phyloP scores from a whole-genome alignment of 805 yeast genomes.

The Yamadazyma takamatsuzukensis region DNA sequence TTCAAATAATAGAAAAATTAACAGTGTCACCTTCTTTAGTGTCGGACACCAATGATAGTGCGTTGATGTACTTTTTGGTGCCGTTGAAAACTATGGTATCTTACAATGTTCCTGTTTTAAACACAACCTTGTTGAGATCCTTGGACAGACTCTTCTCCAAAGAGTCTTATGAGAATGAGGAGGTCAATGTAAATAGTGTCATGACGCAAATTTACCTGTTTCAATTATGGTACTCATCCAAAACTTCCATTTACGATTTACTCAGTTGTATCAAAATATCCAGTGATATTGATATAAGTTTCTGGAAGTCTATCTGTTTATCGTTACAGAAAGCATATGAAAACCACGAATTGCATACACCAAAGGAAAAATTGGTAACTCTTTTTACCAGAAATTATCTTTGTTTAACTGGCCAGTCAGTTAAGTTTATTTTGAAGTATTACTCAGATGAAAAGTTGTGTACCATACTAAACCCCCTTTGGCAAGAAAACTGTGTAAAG shows the following conservation, averaged over 20 bases:
- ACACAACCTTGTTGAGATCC: constrained; percentile 37
- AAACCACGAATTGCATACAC: constrained; percentile 36
- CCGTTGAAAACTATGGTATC: constrained; percentile 27
- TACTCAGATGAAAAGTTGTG: constrained; percentile 51
- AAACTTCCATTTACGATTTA: constrained; percentile 38
- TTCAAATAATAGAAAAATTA: constrained; percentile 31
- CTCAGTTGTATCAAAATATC: constrained; percentile 20
- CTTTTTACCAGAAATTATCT: constrained; percentile 38
- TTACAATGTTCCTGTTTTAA: constrained; percentile 35
- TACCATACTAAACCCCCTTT: constrained; percentile 46
- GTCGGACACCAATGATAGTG: constrained; percentile 18
- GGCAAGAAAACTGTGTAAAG: constrained; percentile 46
- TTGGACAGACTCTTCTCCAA: constrained; percentile 37
- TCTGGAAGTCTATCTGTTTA: constrained; percentile 32
- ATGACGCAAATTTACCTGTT: constrained; percentile 29
- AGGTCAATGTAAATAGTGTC: constrained; percentile 9
- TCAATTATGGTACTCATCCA: constrained; percentile 38
- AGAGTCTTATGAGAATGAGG: constrained; percentile 14
- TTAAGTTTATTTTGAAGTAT: constrained; percentile 43
- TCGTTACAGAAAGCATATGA: constrained; percentile 29
- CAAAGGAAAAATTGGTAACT: constrained; percentile 37
- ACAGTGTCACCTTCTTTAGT: constrained; percentile 14
- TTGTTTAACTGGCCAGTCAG: constrained; percentile 32
- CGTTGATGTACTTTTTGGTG: constrained; percentile 21
- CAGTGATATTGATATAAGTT: constrained; percentile 25